Conservation (phyloP, 257 asterid species). For the Ajuga chamaepitys region DNA sequence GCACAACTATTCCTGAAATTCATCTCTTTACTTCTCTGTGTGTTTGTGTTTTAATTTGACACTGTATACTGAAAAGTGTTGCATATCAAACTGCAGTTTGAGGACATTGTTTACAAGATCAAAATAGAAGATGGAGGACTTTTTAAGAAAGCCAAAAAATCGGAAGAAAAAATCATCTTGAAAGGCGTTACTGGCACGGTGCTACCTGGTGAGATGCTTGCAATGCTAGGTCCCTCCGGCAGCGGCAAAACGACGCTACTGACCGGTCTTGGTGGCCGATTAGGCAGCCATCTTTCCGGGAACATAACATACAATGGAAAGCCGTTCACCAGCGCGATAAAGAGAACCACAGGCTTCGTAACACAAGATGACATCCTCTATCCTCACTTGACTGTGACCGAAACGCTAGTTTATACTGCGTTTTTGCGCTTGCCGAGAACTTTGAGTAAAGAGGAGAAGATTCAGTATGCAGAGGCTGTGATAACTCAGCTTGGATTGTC, state of each 20-base stretch:
- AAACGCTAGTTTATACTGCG: conserved; percentile 64
- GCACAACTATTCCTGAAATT: too few species aligned
- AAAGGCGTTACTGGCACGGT: conserved; percentile 65
- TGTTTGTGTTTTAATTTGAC: too few species aligned
- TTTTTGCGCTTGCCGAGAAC: conserved; percentile 56
- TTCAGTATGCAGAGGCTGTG: conserved; percentile 41
- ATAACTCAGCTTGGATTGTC: conserved; percentile 50
- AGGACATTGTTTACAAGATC: conserved; percentile 48
- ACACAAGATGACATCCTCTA: conserved; percentile 65
- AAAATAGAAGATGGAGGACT: conserved; percentile 16
- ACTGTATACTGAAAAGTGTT: background rate
- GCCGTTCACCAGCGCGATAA: conserved; percentile 45
- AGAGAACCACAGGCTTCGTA: conserved; percentile 65
- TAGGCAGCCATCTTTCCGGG: conserved; percentile 36
- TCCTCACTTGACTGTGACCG: conserved; percentile 68
- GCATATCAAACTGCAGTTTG: conserved; percentile 43
- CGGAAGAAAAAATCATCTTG: conserved; percentile 43
- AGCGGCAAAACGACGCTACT: conserved; percentile 78
- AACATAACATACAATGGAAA: conserved; percentile 47
- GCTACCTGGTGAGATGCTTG: conserved; percentile 64
- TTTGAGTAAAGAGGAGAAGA: conserved; percentile 31
- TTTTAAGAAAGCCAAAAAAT: conserved; percentile 13
- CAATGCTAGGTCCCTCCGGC: conserved; percentile 88
- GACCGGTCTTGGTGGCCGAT: conserved; percentile 65
- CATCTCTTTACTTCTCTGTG: too few species aligned